These are phyloP conservation scores for Metroxylon sagu DNA, from an alignment of 176 grass and related monocot species.

Conservation along the genomic window DNA sequence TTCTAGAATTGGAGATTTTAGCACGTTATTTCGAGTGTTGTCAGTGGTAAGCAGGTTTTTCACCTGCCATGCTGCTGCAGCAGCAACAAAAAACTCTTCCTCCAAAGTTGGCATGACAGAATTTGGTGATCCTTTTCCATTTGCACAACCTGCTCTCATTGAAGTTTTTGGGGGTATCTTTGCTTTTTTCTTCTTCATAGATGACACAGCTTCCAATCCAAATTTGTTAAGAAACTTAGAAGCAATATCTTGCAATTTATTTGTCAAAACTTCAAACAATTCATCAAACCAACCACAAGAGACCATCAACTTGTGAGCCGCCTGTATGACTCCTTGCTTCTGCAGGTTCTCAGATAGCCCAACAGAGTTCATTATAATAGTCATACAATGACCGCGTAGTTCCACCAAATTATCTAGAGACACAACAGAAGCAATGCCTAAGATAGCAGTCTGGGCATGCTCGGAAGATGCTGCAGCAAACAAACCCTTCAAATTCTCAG, in stretches of 20 bases:
- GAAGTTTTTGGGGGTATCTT: conserved; percentile 48
- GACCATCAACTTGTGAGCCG: conserved; percentile 61
- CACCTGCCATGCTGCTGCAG: conserved; percentile 67
- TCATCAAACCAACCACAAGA: conserved; percentile 50
- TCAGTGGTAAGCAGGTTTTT: conserved; percentile 52
- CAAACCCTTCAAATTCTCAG: conserved; percentile 48
- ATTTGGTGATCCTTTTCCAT: conserved; percentile 40
- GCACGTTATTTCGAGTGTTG: conserved; percentile 39
- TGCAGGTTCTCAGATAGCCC: conserved; percentile 46
- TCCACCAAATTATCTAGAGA: conserved; percentile 42
- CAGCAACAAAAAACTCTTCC: conserved; percentile 47
- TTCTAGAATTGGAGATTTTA: conserved; percentile 56
- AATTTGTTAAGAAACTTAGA: conserved; percentile 41
- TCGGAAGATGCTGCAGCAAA: conserved; percentile 56
- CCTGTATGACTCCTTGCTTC: conserved; percentile 33
- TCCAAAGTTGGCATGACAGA: conserved; percentile 13
- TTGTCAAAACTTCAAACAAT: conserved; percentile 68
- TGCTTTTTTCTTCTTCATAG: conserved; percentile 50
- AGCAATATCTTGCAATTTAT: conserved; percentile 48
- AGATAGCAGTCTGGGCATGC: conserved; percentile 50
- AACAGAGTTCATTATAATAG: conserved; percentile 43
- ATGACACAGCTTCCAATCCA: conserved; percentile 26
- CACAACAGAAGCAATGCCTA: conserved; percentile 48
- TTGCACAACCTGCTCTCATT: conserved; percentile 6
- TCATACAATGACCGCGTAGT: conserved; percentile 51